Evolutionary conservation across 306 rosid species (phyloP), one percentile per base, ranked within the genome.

Genomic region (Carpinus viminea): DNA sequence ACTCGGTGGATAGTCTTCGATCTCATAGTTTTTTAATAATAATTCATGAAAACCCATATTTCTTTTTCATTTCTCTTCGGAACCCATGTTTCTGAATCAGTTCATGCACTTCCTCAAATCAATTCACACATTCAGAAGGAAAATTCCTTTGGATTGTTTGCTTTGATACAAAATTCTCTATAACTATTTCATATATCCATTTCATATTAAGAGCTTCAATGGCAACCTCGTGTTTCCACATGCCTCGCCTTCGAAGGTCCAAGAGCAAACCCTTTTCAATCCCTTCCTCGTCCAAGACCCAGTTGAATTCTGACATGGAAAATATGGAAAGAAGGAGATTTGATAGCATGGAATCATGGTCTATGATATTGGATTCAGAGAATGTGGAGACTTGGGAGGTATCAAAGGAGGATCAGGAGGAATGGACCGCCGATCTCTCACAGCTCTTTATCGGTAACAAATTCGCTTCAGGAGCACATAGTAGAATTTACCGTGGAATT

Each of bases 321-420:
- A 92, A 75, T 79, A 79, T 94, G 97, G 98, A 94, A 54, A 85
- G 98, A 79, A 92, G 59, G 85, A 86, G 98, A 71, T 94, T 92
- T 78, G 98, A 94, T 69, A 92, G 98, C 85, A 18, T 94, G 92
- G 98, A 94, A n/a, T 94, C 98, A 46, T 94, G 98, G 97, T 94
- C 98, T 2, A 88, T 94, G 98, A 92, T 94, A 81, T 84, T 94
- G 83, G 98, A 94, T 75, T 90, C 97, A 2, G 98, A 94, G 80
- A 94, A 94, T 89, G 90, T 92, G 79, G 98, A 94, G 72, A 89
- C 96, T 34, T 94, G 98, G 98, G 98, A 94, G 81, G 90, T 91
- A 18, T 79, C 93, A 5, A 89, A 89, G 85, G 96, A 92, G 70
- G 96, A 94, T 80, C 94, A 88, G 78, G 97, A 94, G 73, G 98